Conservation (phyloP, 768 basidiomycete species). For the Sarcomyxa edulis region DNA sequence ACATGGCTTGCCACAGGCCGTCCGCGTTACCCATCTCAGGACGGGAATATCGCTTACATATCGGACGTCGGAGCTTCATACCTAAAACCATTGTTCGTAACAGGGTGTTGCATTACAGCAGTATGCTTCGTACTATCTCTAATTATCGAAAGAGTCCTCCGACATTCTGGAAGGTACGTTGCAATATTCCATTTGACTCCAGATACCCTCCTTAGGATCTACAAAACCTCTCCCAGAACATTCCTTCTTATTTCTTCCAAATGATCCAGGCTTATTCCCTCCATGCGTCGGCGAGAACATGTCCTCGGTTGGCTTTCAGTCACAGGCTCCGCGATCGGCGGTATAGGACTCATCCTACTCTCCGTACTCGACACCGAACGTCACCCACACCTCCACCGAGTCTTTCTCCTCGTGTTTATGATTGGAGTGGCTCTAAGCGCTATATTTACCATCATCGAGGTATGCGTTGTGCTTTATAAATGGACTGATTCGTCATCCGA, state of each 20-base stretch:
- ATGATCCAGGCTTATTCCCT: constrained; percentile 48
- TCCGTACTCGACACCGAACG: constrained; percentile 68
- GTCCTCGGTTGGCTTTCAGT: constrained; percentile 54
- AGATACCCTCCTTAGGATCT: not conserved
- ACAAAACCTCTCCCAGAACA: not conserved
- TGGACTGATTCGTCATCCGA: no score
- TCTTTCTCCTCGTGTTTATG: constrained; percentile 70
- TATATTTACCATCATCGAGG: constrained; percentile 71
- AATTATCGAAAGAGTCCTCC: constrained; percentile 53
- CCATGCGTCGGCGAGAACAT: constrained; percentile 52
- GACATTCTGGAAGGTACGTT: constrained; percentile 56
- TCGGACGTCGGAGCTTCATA: constrained; percentile 72
- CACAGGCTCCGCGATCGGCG: constrained; percentile 56
- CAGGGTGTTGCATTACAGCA: constrained; percentile 59
- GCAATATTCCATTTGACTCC: not conserved
- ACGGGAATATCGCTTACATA: constrained; percentile 63
- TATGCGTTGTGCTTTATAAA: no score
- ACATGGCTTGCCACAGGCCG: constrained; percentile 66
- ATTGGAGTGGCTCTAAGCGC: constrained; percentile 67
- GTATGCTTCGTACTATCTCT: constrained; percentile 58
- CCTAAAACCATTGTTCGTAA: constrained; percentile 73
- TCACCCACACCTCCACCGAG: constrained; percentile 43
- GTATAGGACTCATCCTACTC: constrained; percentile 59
- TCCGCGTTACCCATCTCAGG: constrained; percentile 51
- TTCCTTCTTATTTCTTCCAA: constrained; percentile 1